These are phyloP conservation scores for Sporothrix luriei DNA, from an alignment of 2,329 filamentous ascomycete genomes.

Conservation along the genomic window DNA sequence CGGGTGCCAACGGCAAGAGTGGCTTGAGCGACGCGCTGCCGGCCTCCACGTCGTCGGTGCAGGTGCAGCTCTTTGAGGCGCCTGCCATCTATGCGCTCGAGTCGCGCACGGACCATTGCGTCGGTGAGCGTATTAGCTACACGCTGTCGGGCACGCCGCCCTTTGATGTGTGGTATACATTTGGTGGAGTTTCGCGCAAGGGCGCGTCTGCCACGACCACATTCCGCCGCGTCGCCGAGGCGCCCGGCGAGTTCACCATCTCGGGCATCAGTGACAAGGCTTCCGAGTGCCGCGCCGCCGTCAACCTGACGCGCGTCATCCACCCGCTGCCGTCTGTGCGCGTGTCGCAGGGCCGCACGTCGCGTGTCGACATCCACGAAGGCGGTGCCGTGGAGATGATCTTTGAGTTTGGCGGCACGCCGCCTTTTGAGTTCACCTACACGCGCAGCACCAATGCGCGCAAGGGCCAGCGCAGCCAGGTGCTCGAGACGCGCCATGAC, in stretches of 20 bases:
- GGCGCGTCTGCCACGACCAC: constrained; percentile 77
- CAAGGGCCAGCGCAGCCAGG: constrained; percentile 73
- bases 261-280: constrained; percentile 85
- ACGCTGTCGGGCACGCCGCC: constrained; percentile 87
- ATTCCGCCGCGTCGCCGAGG: constrained; percentile 91
- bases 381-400: constrained; percentile 90
- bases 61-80: constrained; percentile 90
- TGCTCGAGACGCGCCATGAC: constrained; percentile 90
- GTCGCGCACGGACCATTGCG: constrained; percentile 83
- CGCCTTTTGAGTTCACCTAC: constrained; percentile 97
- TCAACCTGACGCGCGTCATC: constrained; percentile 78
- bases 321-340: constrained; percentile 90
- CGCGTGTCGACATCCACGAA: constrained; percentile 91
- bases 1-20: constrained; percentile 61
- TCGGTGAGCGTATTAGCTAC: constrained; percentile 92
- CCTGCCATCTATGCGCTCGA: constrained; percentile 89
- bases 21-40: constrained; percentile 48
- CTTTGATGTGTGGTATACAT: constrained; percentile 90
- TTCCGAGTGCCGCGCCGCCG: constrained; percentile 80
- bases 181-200: constrained; percentile 75
- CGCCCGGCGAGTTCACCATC: constrained; percentile 84
- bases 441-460: constrained; percentile 83
- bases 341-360: constrained; percentile 80
- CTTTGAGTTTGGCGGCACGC: constrained; percentile 93
- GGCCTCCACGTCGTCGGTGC: constrained; percentile 56